phyloP scores from a whole-genome alignment of 2,329 filamentous ascomycete genomes.

The Pseudocercospora crystallina region DNA sequence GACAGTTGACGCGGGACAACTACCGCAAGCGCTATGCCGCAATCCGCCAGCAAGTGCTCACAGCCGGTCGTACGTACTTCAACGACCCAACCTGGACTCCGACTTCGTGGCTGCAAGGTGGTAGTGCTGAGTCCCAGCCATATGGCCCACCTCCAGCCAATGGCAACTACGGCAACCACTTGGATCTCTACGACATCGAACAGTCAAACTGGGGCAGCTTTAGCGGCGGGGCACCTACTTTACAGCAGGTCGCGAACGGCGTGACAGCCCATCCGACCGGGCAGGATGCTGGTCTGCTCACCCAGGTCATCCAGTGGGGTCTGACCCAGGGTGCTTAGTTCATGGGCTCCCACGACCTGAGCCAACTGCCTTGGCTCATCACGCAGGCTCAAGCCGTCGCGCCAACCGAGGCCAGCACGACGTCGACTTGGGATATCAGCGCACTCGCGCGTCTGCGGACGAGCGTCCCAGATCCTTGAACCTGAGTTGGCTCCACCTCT shows the following conservation, averaged over 20 bases:
- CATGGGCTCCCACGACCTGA: not conserved
- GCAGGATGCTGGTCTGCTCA: slow-evolving; percentile 11
- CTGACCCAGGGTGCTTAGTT: not conserved
- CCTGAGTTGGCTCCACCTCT: too few relatives aligned
- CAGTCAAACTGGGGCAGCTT: not conserved
- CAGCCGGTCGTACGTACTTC: not conserved
- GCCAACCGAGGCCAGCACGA: not conserved
- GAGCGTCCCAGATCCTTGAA: not conserved
- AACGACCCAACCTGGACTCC: not conserved
- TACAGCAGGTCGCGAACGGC: slow-evolving; percentile 5
- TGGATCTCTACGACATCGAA: not conserved
- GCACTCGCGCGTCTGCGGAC: not conserved
- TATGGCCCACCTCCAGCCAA: not conserved
- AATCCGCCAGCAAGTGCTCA: not conserved
- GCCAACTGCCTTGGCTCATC: not conserved
- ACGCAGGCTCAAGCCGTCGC: not conserved
- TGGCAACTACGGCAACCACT: not conserved
- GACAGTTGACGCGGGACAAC: not conserved
- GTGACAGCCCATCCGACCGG: slow-evolving; percentile 8
- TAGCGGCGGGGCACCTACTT: not conserved
- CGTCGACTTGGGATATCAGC: not conserved
- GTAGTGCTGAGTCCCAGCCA: not conserved
- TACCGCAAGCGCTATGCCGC: slow-evolving; percentile 1
- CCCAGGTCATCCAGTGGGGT: slow-evolving; percentile 7
- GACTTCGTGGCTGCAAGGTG: not conserved